These are phyloP conservation scores for Avena sativa DNA, from an alignment of 176 grass and related monocot genomes.

Conservation along the genomic window DNA sequence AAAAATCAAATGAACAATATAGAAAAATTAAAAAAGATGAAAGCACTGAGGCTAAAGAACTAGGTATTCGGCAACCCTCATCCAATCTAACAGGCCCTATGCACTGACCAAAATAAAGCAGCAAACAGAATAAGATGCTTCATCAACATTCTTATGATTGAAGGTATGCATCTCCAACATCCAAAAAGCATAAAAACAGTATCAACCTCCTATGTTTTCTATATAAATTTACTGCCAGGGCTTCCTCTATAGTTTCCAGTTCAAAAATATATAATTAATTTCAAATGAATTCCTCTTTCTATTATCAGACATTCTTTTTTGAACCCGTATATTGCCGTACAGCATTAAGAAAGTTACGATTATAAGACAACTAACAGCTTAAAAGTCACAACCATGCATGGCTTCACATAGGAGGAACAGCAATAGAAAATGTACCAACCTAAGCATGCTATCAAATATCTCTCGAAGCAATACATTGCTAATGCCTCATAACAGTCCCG, in stretches of 20 bases:
- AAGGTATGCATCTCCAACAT: neutral
- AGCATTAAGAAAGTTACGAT: constrained; percentile 11
- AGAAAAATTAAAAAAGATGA: constrained; percentile 28
- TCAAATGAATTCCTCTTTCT: constrained; percentile 4
- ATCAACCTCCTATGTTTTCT: neutral
- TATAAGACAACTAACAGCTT: constrained; percentile 26
- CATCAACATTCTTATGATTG: neutral
- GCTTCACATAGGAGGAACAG: constrained; percentile 1
- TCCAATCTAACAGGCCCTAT: constrained; percentile 24
- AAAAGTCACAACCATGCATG: neutral
- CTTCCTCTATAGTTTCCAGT: neutral
- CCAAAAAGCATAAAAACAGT: neutral
- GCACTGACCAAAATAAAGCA: constrained; percentile 11
- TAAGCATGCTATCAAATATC: constrained; percentile 99
- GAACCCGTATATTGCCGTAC: neutral
- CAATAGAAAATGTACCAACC: constrained; percentile 56
- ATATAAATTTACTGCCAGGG: neutral
- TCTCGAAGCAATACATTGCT: constrained; percentile 98
- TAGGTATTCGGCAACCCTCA: constrained; percentile 1
- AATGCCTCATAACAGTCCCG: constrained; percentile 98
- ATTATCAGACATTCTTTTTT: neutral
- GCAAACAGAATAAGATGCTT: constrained; percentile 24
- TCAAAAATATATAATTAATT: neutral
- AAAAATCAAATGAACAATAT: constrained; percentile 39
- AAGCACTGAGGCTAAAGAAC: constrained; percentile 6